Conservation (phyloP, 306 rosid genomes). For the Rosa persica region DNA sequence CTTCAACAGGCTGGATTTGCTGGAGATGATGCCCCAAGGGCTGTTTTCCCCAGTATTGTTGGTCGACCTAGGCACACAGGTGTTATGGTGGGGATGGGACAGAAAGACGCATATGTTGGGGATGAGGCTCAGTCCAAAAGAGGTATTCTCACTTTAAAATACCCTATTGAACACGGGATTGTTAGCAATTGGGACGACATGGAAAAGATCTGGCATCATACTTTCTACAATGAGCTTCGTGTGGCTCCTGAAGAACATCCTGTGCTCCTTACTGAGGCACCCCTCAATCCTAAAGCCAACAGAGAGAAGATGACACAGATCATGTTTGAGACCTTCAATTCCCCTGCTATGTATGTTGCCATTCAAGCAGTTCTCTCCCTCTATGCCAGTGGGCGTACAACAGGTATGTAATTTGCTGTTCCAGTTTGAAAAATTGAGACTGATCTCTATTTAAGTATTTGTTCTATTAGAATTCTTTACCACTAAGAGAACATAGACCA, state of each 20-base stretch:
- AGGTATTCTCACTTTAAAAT: constrained; percentile 42
- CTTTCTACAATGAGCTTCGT: constrained; percentile 45
- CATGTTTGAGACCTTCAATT: constrained; percentile 47
- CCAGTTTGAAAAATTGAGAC: background rate
- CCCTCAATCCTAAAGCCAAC: constrained; percentile 45
- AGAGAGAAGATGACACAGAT: constrained; percentile 48
- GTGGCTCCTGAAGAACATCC: constrained; percentile 45
- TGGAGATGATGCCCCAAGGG: constrained; percentile 50
- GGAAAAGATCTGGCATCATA: constrained; percentile 49
- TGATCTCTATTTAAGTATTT: background rate
- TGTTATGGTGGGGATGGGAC: constrained; percentile 51
- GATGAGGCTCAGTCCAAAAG: constrained; percentile 49
- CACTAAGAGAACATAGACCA: background rate
- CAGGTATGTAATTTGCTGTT: constrained; percentile 22
- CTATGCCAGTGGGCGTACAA: constrained; percentile 48
- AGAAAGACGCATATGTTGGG: constrained; percentile 45
- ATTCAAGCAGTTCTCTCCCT: constrained; percentile 48
- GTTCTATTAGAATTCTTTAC: background rate
- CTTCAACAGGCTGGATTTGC: constrained; percentile 41
- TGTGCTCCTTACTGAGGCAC: constrained; percentile 44
- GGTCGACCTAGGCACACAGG: constrained; percentile 46
- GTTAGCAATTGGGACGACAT: constrained; percentile 49
- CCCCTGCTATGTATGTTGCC: constrained; percentile 49
- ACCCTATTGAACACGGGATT: constrained; percentile 45
- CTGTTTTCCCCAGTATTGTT: constrained; percentile 46